Evolutionary conservation across 768 basidiomycete genomes (phyloP).

Genomic region (Nidularia pulvinata): DNA sequence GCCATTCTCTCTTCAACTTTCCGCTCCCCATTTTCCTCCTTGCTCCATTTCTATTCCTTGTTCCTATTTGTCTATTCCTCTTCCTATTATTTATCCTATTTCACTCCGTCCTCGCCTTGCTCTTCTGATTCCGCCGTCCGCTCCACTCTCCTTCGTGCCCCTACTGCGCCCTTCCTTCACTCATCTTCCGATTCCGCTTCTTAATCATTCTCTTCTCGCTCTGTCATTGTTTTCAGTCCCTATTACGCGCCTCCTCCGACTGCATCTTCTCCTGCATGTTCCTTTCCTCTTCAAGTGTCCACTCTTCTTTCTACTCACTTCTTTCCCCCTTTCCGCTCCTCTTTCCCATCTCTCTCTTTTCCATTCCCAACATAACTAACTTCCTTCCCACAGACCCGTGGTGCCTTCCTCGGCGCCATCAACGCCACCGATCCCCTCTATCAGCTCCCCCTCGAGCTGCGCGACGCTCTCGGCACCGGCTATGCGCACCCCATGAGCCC

Average conservation of each 20-base stretch:
- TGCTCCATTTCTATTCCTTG: no score
- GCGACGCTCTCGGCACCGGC: conserved; percentile 54
- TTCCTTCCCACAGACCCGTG: conserved; percentile 46
- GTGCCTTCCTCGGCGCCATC: conserved; percentile 73
- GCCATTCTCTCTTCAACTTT: no score
- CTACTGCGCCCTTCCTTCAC: not conserved
- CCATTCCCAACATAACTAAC: not conserved
- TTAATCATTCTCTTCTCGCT: no score
- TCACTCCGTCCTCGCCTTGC: not conserved
- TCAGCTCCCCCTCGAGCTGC: conserved; percentile 60
- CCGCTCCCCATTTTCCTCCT: no score
- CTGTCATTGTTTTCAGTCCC: no score
- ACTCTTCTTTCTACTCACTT: not conserved
- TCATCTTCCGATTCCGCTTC: not conserved
- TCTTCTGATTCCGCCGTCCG: not conserved
- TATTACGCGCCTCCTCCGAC: no score
- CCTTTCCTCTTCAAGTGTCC: not conserved
- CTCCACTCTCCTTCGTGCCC: not conserved
- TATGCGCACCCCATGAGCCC: conserved; percentile 42
- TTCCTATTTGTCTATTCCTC: not conserved
- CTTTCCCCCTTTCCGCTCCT: not conserved
- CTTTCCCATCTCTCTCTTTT: not conserved
- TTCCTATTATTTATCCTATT: not conserved
- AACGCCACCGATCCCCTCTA: conserved; percentile 61
- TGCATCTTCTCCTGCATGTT: not conserved